Evolutionary conservation across 768 basidiomycete species (phyloP), one percentile per base, ranked within the genome.

Genomic region (Termitomyces sp.): DNA sequence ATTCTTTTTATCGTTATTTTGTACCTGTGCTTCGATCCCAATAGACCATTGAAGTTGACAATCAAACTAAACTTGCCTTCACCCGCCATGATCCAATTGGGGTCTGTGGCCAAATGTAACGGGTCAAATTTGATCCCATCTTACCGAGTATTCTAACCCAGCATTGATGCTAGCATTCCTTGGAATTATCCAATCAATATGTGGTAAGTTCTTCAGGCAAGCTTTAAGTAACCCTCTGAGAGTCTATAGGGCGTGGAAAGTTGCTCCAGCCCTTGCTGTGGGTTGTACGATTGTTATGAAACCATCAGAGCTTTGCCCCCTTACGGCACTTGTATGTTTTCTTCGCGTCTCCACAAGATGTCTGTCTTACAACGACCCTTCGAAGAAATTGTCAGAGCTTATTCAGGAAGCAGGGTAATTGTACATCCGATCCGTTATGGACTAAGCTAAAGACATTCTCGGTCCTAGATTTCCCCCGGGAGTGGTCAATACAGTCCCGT

Each of bases 281-380:
- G 93, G 95, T 35, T 95, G 93, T 71, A 92, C 91, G 22, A 87
- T 96, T 65, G 88, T 98, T 63, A 89, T 98, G 86, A 98, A 97
- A 69, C 92, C 94, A 2, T 93, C 90, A 14, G 93, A 95, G 69
- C 67, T 92, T 52, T 91, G 88, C 1, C 90, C 91, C 11, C 74
- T 94, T 47, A 89, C 91, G 24, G 90, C 90, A 8, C 76, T 94
- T 60, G 87, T 90, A 69, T 56, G 77, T 69, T 45, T 30, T 32
- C 42, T n/a, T n/a, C 14, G 32, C 45, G 44, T 24, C 21, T 46
- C 24, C 34, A 24, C 12, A n/a, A 10, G 30, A 24, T n/a, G 10
- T 55, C n/a, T 26, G 21, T 57, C 43, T 52, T 42, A 30, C 7
- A 40, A 28, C 42, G 50, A 59, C 53, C 49, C 52, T 56, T 26